A percentile compares a stretch with the other conserved stretches of the same genome.
phyloP scores from a whole-genome alignment of 192 early-diverging fungal species.

The Coemansia sp. region DNA sequence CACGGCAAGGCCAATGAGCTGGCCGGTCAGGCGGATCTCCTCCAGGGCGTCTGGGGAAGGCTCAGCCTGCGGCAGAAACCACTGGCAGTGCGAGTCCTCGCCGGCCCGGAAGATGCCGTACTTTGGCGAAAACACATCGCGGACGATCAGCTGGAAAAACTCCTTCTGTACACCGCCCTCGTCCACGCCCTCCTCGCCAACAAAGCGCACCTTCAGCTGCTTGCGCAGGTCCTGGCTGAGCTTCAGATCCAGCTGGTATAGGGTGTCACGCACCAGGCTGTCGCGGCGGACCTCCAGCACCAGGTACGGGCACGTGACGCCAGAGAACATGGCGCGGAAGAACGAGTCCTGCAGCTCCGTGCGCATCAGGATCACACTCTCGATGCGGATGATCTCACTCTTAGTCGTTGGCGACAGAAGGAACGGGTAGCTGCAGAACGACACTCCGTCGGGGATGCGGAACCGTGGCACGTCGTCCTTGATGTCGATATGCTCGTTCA shows the following conservation, averaged over 20 bases:
- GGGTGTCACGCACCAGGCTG: constrained; percentile 62
- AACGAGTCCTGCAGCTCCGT: constrained; percentile 67
- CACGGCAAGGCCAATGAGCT: constrained; percentile 84
- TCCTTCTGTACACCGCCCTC: constrained; percentile 94
- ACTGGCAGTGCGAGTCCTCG: constrained; percentile 75
- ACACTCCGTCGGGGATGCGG: constrained; percentile 59
- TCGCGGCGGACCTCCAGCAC: constrained; percentile 66
- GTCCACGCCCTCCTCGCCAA: constrained; percentile 89
- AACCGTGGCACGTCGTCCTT: constrained; percentile 72
- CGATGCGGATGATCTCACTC: constrained; percentile 66
- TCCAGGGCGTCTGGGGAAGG: constrained; percentile 52
- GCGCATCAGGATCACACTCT: constrained; percentile 66
- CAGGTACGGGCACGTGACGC: constrained; percentile 69
- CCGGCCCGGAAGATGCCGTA: constrained; percentile 80
- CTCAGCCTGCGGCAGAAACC: constrained; percentile 65
- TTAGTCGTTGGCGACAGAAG: constrained; percentile 65
- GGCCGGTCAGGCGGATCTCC: constrained; percentile 84
- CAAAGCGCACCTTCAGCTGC: constrained; percentile 84
- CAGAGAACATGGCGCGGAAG: constrained; percentile 69
- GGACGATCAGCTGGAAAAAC: constrained; percentile 85
- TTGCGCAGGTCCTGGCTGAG: constrained; percentile 81
- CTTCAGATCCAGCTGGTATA: constrained; percentile 72
- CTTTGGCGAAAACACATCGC: constrained; percentile 79
- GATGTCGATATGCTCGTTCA: constrained; percentile 68
- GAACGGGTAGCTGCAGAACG: constrained; percentile 73